Percentiles rank a stretch among this genome's conserved stretches.
Evolutionary conservation across 257 asterid species (phyloP).

Genomic region (Solanum verrucosum): DNA sequence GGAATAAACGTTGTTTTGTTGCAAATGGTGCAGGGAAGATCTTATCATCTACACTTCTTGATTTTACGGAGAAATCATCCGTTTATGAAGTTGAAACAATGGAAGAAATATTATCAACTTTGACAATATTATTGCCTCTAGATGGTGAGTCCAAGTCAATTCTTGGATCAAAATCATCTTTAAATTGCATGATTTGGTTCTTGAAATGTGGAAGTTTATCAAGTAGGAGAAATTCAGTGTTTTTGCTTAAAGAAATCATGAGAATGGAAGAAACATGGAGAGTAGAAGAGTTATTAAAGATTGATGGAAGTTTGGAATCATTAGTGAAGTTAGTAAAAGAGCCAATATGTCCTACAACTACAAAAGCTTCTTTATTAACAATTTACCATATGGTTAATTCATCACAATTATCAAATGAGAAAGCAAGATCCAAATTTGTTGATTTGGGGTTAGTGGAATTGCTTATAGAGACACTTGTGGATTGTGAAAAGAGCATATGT

Average conservation of each 20-base stretch:
- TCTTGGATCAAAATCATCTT: conserved; percentile 26
- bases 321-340: conserved; percentile 26
- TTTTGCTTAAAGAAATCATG: conserved; percentile 9
- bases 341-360: conserved; percentile 37
- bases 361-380: conserved; percentile 33
- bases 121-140: conserved; percentile 15
- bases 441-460: conserved; percentile 28
- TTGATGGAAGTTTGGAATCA: conserved; percentile 25
- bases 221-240: conserved; percentile 10
- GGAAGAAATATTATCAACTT: conserved; percentile 26
- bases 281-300: conserved; percentile 4
- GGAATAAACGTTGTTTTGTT: conserved; percentile 31
- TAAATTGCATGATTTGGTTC: conserved; percentile 19
- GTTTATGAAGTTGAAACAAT: neutral
- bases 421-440: neutral
- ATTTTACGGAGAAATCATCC: conserved; percentile 8
- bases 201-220: conserved; percentile 24
- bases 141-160: conserved; percentile 19
- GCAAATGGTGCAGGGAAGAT: conserved; percentile 13
- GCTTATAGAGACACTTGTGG: conserved; percentile 36
- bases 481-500: conserved; percentile 30
- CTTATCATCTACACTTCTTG: conserved; percentile 19
- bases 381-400: conserved; percentile 26
- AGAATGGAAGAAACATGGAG: neutral
- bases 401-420: neutral